Evolutionary conservation across 345 rosid genomes (phyloP), one percentile per base, ranked within the genome.

Genomic region (Pugionium dolabratum): DNA sequence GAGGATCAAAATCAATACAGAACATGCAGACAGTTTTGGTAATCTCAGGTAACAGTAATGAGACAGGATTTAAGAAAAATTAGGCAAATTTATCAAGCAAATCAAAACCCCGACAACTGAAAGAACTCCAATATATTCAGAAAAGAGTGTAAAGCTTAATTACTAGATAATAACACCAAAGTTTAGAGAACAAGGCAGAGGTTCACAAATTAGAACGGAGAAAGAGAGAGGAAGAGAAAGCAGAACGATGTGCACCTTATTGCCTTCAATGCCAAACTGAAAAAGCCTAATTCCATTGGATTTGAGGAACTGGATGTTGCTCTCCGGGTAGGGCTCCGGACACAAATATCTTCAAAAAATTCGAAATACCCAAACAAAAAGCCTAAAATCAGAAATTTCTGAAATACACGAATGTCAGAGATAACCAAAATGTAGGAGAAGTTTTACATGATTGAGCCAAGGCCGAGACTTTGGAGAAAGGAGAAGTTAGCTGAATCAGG

Each of bases 401-500:
- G 35, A 37, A 5, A 49, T 3, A 9, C 4, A 26, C 6, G n/a
- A 64, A 64, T 47, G 51, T 36, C 4, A 31, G 25, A n/a, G 32
- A 11, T 34, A n/a, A 36, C 28, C 45, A 9, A 28, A 18, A 51
- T 62, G 27, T 33, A 3, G 30, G 28, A 4, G 52, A n/a, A 29
- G 5, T 74, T 70, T 2, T 79, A 93, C 98, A 93, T 85, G 85
- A 93, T 86, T 64, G 98, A 90, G 77, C 91, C 89, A 64, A 93
- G 98, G 60, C 88, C 79, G 48, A 93, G 97, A 29, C 89, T 85
- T 70, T 81, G 87, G 63, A 93, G 81, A 64, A 93, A 93, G 36
- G 97, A 65, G 83, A 93, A 90, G 84, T 90, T 93, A 72, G 84
- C 84, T 45, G 94, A 79, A 74, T 85, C 93, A 31, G 98, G 98